These are phyloP conservation scores for Aegilops umbellulata DNA, from an alignment of 176 grass and related monocot species.

Conservation along the genomic window DNA sequence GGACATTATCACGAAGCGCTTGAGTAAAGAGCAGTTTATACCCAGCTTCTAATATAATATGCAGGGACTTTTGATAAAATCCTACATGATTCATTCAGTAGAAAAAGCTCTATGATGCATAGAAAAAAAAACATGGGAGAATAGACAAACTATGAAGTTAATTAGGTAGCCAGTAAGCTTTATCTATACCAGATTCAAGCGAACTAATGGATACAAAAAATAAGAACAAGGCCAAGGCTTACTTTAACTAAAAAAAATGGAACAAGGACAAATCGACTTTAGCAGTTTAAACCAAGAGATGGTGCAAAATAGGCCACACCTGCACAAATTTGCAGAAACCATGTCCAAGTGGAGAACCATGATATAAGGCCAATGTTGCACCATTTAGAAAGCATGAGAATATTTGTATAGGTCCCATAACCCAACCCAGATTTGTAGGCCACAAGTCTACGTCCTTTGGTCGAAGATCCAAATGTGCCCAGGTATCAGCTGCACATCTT, in stretches of 20 bases:
- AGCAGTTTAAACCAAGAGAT: not conserved
- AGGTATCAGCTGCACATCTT: too few species aligned
- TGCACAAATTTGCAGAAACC: conserved; percentile 95
- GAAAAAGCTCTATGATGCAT: not conserved
- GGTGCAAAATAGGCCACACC: conserved; percentile 37
- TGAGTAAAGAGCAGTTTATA: not conserved
- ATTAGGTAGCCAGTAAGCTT: not conserved
- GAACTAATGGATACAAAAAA: too few species aligned
- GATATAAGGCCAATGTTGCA: conserved; percentile 76
- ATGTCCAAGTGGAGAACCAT: conserved; percentile 87
- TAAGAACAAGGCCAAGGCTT: too few species aligned
- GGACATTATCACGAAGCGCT: not conserved
- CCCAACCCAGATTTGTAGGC: conserved; percentile 58
- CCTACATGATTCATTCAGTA: not conserved
- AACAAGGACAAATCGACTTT: conserved; percentile 6
- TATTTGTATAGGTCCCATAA: too few species aligned
- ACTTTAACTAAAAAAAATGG: not conserved
- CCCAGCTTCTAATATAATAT: conserved; percentile 3
- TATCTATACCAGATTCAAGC: not conserved
- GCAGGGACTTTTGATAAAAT: not conserved
- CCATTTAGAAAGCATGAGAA: conserved; percentile 63
- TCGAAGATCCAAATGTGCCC: too few species aligned
- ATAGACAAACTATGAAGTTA: not conserved
- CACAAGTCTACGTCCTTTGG: too few species aligned
- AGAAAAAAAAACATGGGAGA: not conserved